phyloP scores from a whole-genome alignment of 805 yeast species.

The Candida bentonensis region DNA sequence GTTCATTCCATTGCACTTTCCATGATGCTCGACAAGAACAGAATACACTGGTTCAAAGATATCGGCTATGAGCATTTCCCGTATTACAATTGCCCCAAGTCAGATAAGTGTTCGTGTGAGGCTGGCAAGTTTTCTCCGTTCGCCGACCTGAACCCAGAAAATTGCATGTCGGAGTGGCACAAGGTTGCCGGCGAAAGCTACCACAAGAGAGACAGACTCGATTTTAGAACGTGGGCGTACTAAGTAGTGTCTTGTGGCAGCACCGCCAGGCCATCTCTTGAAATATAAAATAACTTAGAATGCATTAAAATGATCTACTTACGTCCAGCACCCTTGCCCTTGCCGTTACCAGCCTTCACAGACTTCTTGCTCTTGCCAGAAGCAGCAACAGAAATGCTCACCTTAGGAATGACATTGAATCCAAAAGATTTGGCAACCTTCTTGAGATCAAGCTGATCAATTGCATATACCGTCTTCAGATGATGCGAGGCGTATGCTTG shows the following conservation, averaged over 20 bases:
- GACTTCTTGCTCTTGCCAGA: conserved; percentile 56
- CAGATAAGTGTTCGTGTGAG: conserved; percentile 37
- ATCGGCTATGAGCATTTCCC: conserved; percentile 74
- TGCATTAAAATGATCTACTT: not conserved
- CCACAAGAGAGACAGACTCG: conserved; percentile 26
- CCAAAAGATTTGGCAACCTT: conserved; percentile 96
- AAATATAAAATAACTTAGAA: conserved; percentile 9
- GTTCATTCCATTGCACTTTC: conserved; percentile 69
- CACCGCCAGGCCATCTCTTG: too few species aligned
- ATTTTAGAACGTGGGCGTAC: too few species aligned
- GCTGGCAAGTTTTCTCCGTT: conserved; percentile 42
- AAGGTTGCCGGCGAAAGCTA: not conserved
- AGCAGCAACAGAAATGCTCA: conserved; percentile 89
- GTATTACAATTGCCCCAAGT: conserved; percentile 54
- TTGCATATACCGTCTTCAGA: conserved; percentile 88
- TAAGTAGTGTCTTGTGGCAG: too few species aligned
- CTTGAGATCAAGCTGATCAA: conserved; percentile 83
- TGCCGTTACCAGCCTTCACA: conserved; percentile 22
- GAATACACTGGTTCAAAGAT: conserved; percentile 79
- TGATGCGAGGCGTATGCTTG: conserved; percentile 98
- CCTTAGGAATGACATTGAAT: conserved; percentile 85
- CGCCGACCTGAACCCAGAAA: conserved; percentile 43
- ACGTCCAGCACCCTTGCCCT: conserved; percentile 1
- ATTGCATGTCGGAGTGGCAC: conserved; percentile 60
- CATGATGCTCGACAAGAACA: conserved; percentile 51